Evolutionary conservation across 352 stramenopile genomes (phyloP), one percentile per base, ranked within the genome.

Genomic region (Globisporangium polare): DNA sequence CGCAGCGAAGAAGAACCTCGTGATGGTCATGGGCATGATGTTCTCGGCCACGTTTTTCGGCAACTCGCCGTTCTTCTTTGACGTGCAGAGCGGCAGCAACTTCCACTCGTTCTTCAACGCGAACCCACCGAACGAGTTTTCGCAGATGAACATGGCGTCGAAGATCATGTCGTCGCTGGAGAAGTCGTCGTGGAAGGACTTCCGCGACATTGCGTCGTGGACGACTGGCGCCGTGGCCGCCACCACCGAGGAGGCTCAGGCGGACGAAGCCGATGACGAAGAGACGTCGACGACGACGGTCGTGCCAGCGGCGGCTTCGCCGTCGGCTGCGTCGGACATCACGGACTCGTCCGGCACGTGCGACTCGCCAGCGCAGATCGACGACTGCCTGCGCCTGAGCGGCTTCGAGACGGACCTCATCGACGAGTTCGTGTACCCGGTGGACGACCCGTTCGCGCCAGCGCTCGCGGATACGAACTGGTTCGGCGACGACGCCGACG

Each of bases 1-100:
- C 66, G 83, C 83, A 0, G 86, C 86, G 47, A 95, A 95, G 76
- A 94, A 94, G 72, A 95, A 95, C 67, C 53, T 95, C 18, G 86
- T 86, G 20, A 95, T 95, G 86, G 90, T 95, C 74, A 92, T 92
- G 68, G 86, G 84, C 8, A 86, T 95, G 68, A 92, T 95, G 75
- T 92, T 95, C 51, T 92, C 80, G 7, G 82, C 92, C 42, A 91
- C 80, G 17, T 93, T 92, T 61, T 93, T 89, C 54, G 86, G 86
- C 33, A 87, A 92, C 62, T 79, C 73, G 35, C 72, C 86, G 22
- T 78, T 75, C n/a, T 82, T 89, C 18, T 79, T 86, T 49, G 89
- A 88, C 47, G 68, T 92, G 26, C 84, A 83, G 43, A 89, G 65
- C 43, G 86, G 83, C 60, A 87, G 72, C 60, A 90, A 80, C 53